These are phyloP conservation scores for Sorghum bicolor DNA, from an alignment of 176 grass and related monocot genomes.

Conservation along the genomic window DNA sequence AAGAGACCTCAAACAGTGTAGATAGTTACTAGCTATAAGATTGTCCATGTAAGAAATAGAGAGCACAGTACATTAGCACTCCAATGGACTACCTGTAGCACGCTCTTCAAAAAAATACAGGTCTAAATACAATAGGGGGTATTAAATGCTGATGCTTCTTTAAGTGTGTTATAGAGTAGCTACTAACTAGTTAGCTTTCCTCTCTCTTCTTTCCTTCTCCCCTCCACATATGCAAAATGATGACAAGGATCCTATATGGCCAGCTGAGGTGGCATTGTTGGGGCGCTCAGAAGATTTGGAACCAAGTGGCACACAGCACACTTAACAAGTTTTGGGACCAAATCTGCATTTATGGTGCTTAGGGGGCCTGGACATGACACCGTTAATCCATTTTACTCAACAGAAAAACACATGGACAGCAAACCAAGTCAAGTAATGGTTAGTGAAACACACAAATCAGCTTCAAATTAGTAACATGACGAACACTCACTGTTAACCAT, in stretches of 20 bases:
- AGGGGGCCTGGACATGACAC: neutral
- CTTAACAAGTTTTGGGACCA: neutral
- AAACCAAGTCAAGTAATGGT: neutral
- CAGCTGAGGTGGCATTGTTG: neutral
- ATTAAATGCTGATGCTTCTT: neutral
- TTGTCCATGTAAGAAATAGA: neutral
- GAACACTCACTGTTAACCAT: neutral
- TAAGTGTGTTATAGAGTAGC: neutral
- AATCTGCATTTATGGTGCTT: neutral
- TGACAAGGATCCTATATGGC: neutral
- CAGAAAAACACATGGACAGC: neutral
- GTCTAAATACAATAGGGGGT: neutral
- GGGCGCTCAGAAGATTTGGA: neutral
- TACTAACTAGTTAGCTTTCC: neutral
- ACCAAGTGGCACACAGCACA: neutral
- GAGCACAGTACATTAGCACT: neutral
- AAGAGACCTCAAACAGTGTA: neutral
- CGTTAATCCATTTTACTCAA: neutral
- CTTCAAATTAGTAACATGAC: neutral
- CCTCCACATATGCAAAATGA: neutral
- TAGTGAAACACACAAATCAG: neutral
- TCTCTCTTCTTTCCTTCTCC: neutral
- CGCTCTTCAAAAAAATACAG: neutral
- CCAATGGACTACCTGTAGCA: neutral
- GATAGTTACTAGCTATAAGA: neutral